Evolutionary conservation across 2,329 filamentous ascomycete genomes (phyloP).

Genomic region (Venturia asperata): DNA sequence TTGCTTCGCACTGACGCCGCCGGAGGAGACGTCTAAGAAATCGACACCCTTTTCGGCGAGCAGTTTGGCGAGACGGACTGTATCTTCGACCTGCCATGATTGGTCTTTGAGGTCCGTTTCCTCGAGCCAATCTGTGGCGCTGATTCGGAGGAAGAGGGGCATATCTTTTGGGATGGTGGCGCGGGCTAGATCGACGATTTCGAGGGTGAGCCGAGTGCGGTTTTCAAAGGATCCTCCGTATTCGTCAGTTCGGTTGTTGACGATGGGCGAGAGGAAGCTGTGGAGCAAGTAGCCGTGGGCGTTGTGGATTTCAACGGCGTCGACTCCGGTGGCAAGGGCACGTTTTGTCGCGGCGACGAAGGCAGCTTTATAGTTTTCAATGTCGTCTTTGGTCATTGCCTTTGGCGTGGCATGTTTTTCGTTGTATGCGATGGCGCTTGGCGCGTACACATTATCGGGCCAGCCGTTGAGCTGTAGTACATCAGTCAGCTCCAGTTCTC

Average conservation of each 20-base stretch:
- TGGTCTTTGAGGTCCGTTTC: slow-evolving; percentile 47
- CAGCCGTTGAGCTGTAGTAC: slow-evolving; percentile 43
- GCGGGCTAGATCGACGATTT: slow-evolving; percentile 58
- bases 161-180: slow-evolving; percentile 56
- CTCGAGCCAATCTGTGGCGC: slow-evolving; percentile 71
- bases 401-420: slow-evolving; percentile 55
- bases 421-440: slow-evolving; percentile 56
- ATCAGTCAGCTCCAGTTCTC: neutral
- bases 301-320: slow-evolving; percentile 72
- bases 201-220: slow-evolving; percentile 58
- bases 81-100: slow-evolving; percentile 62
- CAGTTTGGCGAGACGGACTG: slow-evolving; percentile 54
- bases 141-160: slow-evolving; percentile 67
- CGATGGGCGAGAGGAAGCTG: slow-evolving; percentile 59
- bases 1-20: slow-evolving; percentile 59
- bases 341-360: slow-evolving; percentile 57
- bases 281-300: slow-evolving; percentile 74
- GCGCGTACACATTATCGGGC: slow-evolving; percentile 49
- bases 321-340: slow-evolving; percentile 55
- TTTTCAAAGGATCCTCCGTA: slow-evolving; percentile 69
- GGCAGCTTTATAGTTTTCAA: slow-evolving; percentile 55
- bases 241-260: slow-evolving; percentile 61
- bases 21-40: slow-evolving; percentile 73
- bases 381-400: slow-evolving; percentile 62
- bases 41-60: slow-evolving; percentile 71